These are phyloP conservation scores for Geosiphon pyriformis DNA, from an alignment of 192 early-diverging fungal genomes.

Conservation along the genomic window DNA sequence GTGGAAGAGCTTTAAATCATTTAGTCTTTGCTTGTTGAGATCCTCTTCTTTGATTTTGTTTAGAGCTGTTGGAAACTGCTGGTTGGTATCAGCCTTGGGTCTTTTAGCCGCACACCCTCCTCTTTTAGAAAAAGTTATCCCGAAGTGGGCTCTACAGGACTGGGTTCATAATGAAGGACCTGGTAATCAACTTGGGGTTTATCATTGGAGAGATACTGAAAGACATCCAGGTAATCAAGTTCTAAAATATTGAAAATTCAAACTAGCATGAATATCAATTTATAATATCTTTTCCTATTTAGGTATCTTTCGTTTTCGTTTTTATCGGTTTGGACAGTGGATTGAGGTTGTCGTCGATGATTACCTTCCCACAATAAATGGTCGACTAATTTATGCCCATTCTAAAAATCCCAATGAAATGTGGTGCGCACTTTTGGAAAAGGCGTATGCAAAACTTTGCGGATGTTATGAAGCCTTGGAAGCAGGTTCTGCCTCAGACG, in stretches of 20 bases:
- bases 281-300: too few relatives aligned
- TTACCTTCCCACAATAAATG: constrained; percentile 35
- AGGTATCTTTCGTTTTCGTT: constrained; percentile 45
- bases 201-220: constrained; percentile 22
- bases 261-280: too few relatives aligned
- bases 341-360: constrained; percentile 50
- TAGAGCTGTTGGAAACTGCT: constrained; percentile 27
- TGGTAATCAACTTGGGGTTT: constrained; percentile 16
- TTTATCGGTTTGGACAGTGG: constrained; percentile 46
- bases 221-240: constrained; percentile 23
- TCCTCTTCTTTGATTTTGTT: neutral
- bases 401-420: constrained; percentile 42
- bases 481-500: constrained; percentile 27
- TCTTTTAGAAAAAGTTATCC: constrained; percentile 22
- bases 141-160: constrained; percentile 19
- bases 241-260: too few relatives aligned
- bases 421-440: constrained; percentile 46
- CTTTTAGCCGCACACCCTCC: constrained; percentile 20
- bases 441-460: constrained; percentile 47
- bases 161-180: constrained; percentile 23
- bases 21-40: neutral
- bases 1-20: neutral
- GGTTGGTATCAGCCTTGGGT: constrained; percentile 25
- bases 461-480: constrained; percentile 36
- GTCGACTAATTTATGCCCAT: constrained; percentile 36